phyloP scores from a whole-genome alignment of 768 basidiomycete genomes.

The Pilatotrama ljubarskyi region DNA sequence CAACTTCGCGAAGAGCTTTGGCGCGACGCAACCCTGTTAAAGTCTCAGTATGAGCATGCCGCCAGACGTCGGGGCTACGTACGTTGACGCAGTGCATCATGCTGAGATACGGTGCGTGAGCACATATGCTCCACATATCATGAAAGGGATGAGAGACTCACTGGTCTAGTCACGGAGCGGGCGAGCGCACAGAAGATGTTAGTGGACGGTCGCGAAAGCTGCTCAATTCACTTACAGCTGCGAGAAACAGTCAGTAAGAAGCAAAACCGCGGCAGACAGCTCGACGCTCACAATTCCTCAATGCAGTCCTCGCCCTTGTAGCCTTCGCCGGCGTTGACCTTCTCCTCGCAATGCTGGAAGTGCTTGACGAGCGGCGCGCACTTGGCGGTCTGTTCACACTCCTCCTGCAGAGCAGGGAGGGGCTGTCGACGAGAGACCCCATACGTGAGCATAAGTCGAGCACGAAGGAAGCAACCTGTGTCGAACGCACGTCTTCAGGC shows the following conservation, averaged over 20 bases:
- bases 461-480: background rate
- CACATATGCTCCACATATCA: background rate
- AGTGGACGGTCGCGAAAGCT: background rate
- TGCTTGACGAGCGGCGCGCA: conserved; percentile 75
- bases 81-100: conserved; percentile 95
- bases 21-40: conserved; percentile 55
- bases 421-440: conserved; percentile 39
- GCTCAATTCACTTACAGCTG: conserved; percentile 26
- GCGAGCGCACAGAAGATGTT: background rate
- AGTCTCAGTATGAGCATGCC: conserved; percentile 12
- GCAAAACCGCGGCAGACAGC: background rate
- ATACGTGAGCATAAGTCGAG: too few species aligned
- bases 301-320: conserved; percentile 92
- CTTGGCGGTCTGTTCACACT: conserved; percentile 64
- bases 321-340: conserved; percentile 78
- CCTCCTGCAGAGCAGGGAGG: conserved; percentile 71
- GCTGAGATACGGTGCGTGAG: conserved; percentile 38
- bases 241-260: conserved; percentile 9
- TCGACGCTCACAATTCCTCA: conserved; percentile 66
- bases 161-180: conserved; percentile 54
- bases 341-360: conserved; percentile 90
- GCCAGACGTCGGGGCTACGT: conserved; percentile 32
- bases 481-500: conserved; percentile 76
- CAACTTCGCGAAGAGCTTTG: conserved; percentile 82
- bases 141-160: conserved; percentile 39